Base-by-base conservation (phyloP, 108 stramenopile species). In the Discostella stelligeroides region DNA sequence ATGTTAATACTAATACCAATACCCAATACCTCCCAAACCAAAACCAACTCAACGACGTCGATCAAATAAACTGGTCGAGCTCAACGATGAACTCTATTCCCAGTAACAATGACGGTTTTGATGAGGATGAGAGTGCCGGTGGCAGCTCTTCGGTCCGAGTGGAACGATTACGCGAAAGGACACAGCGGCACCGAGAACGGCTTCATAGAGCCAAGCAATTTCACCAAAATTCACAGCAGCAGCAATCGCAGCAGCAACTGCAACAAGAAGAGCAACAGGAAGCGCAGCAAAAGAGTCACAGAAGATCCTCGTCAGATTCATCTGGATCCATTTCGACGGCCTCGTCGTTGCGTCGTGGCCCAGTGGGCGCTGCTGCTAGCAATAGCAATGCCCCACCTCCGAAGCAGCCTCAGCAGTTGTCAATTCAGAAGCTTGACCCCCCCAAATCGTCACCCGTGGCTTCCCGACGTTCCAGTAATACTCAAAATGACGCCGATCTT, bases 161-260 rank as follows among this genome's bases (percentile, higher is more conserved):
- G 24, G 68, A 75, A 41, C 51, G 69, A 23, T 24, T 76, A 3
- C 75, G 75, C 0, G 75, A 80, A 30, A 34, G 75, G 30, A 70
- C 70, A 12, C 79, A 75, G 49, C 46, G 70, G 8, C 79, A 80
- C 56, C 60, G 75, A 15, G 73, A 75, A 54, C 50, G 75, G 50
- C 49, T 76, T 43, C 79, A 75, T 23, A 25, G 63, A 46, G 77
- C 70, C 42, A 71, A 79, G 45, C 75, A 76, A 37, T 62, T 68
- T 63, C 75, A 76, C 20, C 73, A 80, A 60, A 30, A 47, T 61
- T 14, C 55, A 18, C n/a, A 48, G 58, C 67, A 58, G 8, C 68
- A 70, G 68, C 68, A 59, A 17, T 20, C 34, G 37, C 55, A 25
- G 9, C 55, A 68, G 4, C 57, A 57, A 20, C 20, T 4, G 17